phyloP scores from a whole-genome alignment of 805 yeast genomes.

The Dipodascopsis uninucleata region DNA sequence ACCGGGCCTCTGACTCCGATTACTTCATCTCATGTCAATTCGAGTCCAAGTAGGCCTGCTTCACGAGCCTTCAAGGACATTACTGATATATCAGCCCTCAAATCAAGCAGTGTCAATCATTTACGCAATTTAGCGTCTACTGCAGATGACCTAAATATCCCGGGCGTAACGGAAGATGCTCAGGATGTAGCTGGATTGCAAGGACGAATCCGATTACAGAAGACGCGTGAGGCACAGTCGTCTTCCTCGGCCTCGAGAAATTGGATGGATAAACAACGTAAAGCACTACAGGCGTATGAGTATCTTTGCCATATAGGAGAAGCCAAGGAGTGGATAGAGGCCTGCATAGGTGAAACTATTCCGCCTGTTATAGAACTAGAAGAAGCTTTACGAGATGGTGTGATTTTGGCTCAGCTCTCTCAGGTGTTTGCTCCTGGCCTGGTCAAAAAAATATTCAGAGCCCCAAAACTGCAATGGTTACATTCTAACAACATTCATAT shows the following conservation, averaged over 20 bases:
- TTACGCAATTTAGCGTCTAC: constrained; percentile 29
- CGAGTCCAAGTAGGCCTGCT: constrained; percentile 4
- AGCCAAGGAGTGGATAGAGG: constrained; percentile 77
- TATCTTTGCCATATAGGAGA: constrained; percentile 77
- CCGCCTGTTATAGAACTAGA: constrained; percentile 58
- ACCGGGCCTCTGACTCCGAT: constrained; percentile 22
- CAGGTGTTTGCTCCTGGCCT: constrained; percentile 64
- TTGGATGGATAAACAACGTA: constrained; percentile 44
- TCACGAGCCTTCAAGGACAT: constrained; percentile 9
- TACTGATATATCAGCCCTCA: constrained; percentile 25
- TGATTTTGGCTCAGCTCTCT: constrained; percentile 74
- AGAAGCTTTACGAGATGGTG: constrained; percentile 76
- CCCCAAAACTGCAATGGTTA: constrained; percentile 65
- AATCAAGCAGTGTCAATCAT: constrained; percentile 29
- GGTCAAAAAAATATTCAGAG: constrained; percentile 52
- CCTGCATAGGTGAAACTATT: constrained; percentile 54
- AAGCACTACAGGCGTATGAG: constrained; percentile 58
- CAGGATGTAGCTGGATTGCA: constrained; percentile 36
- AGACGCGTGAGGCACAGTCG: constrained; percentile 27
- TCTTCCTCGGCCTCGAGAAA: constrained; percentile 8
- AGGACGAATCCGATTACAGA: constrained; percentile 36
- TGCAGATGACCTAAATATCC: constrained; percentile 22
- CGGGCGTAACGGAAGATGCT: constrained; percentile 34
- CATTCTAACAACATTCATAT: constrained; percentile 90
- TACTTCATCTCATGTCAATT: constrained; percentile 15